These are phyloP conservation scores for Penicillium cataractarum DNA, from an alignment of 495 filamentous ascomycete species.

Conservation along the genomic window DNA sequence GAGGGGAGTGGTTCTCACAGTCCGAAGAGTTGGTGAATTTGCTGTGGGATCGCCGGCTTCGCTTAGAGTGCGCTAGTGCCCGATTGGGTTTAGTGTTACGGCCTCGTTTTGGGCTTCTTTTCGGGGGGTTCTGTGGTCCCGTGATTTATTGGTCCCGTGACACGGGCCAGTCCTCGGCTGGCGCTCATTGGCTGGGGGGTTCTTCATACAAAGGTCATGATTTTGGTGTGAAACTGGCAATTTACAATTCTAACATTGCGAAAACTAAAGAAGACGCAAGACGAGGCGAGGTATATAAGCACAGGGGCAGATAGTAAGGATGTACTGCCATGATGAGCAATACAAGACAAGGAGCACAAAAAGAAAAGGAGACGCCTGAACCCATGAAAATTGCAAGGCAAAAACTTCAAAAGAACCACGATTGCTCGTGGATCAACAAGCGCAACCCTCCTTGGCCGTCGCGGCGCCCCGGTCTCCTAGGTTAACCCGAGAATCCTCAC, in stretches of 20 bases:
- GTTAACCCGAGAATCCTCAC: constrained; percentile 50
- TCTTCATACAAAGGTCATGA: neutral
- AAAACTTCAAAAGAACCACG: constrained; percentile 10
- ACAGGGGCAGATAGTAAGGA: neutral
- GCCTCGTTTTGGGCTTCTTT: constrained; percentile 21
- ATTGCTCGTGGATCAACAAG: constrained; percentile 61
- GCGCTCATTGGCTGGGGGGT: constrained; percentile 18
- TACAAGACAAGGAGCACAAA: constrained; percentile 17
- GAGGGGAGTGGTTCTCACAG: constrained; percentile 41
- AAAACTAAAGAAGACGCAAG: neutral
- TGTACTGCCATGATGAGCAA: constrained; percentile 12
- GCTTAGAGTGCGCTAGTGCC: constrained; percentile 46
- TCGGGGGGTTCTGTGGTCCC: constrained; percentile 35
- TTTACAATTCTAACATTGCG: constrained; percentile 11
- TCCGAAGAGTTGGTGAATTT: constrained; percentile 41
- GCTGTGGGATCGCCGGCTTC: constrained; percentile 47
- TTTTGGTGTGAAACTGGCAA: neutral
- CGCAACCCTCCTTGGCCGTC: constrained; percentile 87
- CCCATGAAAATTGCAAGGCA: constrained; percentile 25
- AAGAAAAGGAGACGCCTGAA: constrained; percentile 27
- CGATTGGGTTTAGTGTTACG: constrained; percentile 29
- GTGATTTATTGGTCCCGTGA: constrained; percentile 25
- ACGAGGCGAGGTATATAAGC: constrained; percentile 14
- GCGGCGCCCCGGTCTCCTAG: constrained; percentile 46
- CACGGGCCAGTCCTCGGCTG: neutral